Base-by-base conservation (phyloP, 2,329 filamentous ascomycete genomes). In the Tympanopsis confertula region DNA sequence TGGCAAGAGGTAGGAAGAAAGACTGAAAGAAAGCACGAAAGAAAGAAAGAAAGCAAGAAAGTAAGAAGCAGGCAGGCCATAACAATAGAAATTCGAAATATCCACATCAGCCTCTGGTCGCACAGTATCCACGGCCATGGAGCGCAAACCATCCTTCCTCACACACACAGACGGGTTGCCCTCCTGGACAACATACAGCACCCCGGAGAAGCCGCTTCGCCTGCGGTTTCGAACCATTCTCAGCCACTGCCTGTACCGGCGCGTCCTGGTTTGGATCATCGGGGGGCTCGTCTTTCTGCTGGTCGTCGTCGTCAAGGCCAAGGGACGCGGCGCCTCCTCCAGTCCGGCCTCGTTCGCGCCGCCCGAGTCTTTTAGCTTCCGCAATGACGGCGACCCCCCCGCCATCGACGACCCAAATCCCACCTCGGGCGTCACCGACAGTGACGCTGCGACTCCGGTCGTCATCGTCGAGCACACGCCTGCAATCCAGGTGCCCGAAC, bases 171-270 rank as follows among this genome's bases (percentile, higher is more conserved):
- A n/a, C n/a, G n/a, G n/a, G n/a, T n/a, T 26, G 22, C 22, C 22
- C 7, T 10, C 22, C 7, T 26, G 22, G 22, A 26, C 22, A 7
- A n/a, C 22, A 10, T 10, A 7, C 22, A 26, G 22, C 22, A n/a
- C n/a, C 7, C 22, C 22, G 22, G 22, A 26, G 22, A 26, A 26
- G 22, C 22, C 22, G 22, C 7, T n/a, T 26, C 22, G 22, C 7
- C n/a, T 26, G 22, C 54, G 62, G 38, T 49, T 69, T 17, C 62
- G 61, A 42, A 54, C 63, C 5, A 45, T 74, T 12, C 49, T 74
- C n/a, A 57, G 68, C 13, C 63, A 70, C 46, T 70, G 63, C 45
- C 55, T 72, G 24, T 72, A 72, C 46, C 62, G 68, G 29, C 60
- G 70, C 39, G 58, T 74, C 15, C 51, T 73, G 32, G 53, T 70